A percentile compares a stretch with the other conserved stretches of the same genome.
phyloP scores from a whole-genome alignment of 1,139 yeast species.

The Zygoascus sp. region DNA sequence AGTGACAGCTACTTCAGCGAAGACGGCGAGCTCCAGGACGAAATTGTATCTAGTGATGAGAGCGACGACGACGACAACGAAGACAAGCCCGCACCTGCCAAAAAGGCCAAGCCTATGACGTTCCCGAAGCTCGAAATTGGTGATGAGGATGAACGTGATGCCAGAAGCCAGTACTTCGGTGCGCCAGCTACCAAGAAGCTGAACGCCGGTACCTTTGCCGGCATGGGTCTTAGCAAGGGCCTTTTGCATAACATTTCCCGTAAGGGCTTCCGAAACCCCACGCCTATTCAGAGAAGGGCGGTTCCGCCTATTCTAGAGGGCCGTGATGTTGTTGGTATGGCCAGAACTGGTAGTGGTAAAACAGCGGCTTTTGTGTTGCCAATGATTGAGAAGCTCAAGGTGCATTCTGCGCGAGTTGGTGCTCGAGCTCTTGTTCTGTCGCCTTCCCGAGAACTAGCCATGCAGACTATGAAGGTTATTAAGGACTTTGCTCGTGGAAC shows the following conservation, averaged over 20 bases:
- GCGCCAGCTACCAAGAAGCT: conserved; percentile 61
- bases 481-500: conserved; percentile 85
- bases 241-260: conserved; percentile 65
- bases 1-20: conserved; percentile 27
- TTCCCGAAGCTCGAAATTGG: conserved; percentile 69
- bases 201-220: conserved; percentile 69
- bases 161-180: conserved; percentile 47
- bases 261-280: conserved; percentile 91
- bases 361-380: conserved; percentile 98
- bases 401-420: conserved; percentile 84
- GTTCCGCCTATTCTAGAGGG: conserved; percentile 84
- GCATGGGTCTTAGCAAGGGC: conserved; percentile 79
- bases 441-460: conserved; percentile 91
- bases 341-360: conserved; percentile 98
- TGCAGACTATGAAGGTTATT: conserved; percentile 84
- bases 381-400: conserved; percentile 74
- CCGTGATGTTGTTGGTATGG: conserved; percentile 98
- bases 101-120: conserved; percentile 26
- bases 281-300: conserved; percentile 95
- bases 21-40: conserved; percentile 50
- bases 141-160: conserved; percentile 47
- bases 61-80: conserved; percentile 32
- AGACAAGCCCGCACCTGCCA: conserved; percentile 18
- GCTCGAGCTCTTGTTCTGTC: conserved; percentile 83
- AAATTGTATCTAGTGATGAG: conserved; percentile 51